phyloP scores from a whole-genome alignment of 192 early-diverging fungal genomes.

The Phycomyces nitens region DNA sequence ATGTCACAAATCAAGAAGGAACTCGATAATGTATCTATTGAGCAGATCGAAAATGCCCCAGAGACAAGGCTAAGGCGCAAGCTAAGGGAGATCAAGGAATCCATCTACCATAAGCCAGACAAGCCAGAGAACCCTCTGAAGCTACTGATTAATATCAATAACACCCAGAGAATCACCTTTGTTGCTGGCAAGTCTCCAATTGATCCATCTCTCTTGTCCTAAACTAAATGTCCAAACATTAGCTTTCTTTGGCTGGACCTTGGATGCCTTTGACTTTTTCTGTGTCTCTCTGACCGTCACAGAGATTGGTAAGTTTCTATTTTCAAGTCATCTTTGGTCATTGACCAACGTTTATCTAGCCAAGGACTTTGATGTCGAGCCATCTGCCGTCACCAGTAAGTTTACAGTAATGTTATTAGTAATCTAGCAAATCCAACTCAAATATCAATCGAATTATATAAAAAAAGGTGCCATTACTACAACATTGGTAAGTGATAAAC shows the following conservation, averaged over 20 bases:
- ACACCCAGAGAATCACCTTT: conserved; percentile 25
- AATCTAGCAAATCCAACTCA: too few relatives aligned
- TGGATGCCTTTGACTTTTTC: conserved; percentile 73
- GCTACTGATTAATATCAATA: conserved; percentile 21
- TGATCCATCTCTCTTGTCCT: background rate
- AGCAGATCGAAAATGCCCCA: too few relatives aligned
- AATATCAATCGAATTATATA: too few relatives aligned
- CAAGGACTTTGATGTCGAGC: conserved; percentile 48
- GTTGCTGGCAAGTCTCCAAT: conserved; percentile 18
- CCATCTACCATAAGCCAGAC: conserved; percentile 25
- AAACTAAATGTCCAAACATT: background rate
- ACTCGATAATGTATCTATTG: too few relatives aligned
- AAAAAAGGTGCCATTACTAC: conserved; percentile 60
- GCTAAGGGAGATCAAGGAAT: conserved; percentile 6
- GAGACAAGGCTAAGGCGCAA: too few relatives aligned
- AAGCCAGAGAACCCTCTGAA: conserved; percentile 18
- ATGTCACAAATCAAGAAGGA: too few relatives aligned
- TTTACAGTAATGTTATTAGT: too few relatives aligned
- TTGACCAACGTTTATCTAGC: conserved; percentile 24
- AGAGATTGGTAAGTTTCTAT: conserved; percentile 36
- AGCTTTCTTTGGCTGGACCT: conserved; percentile 69
- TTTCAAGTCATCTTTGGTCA: background rate
- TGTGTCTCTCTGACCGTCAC: conserved; percentile 54
- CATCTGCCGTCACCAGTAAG: conserved; percentile 50
- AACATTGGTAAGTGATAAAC: conserved; percentile 39